Conservation (phyloP, 1,139 yeast genomes). For the Groenewaldozyma sp. region DNA sequence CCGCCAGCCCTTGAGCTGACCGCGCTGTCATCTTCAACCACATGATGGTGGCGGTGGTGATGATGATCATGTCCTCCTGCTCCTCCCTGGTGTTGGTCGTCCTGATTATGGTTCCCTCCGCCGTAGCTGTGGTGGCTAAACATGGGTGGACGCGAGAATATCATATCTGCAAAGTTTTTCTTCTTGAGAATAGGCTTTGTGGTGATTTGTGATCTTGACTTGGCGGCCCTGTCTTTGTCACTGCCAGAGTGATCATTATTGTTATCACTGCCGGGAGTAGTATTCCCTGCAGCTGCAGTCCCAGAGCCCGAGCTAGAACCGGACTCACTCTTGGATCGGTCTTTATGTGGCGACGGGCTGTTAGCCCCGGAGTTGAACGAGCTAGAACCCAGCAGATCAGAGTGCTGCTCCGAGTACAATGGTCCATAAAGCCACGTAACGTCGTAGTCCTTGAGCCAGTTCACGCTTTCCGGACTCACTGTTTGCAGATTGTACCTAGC, state of each 20-base stretch:
- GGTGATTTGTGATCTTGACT: constrained; percentile 3
- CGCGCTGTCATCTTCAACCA: constrained; percentile 7
- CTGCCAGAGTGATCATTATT: not conserved
- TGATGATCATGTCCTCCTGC: constrained; percentile 7
- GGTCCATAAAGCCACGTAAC: constrained; percentile 90
- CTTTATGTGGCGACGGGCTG: constrained; percentile 3
- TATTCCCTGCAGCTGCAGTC: not conserved
- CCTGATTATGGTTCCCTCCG: constrained; percentile 11
- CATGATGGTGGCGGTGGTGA: constrained; percentile 6
- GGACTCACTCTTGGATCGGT: not conserved
- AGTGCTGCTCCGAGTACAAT: constrained; percentile 41
- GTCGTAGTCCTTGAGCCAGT: constrained; percentile 77
- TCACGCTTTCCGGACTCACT: constrained; percentile 65
- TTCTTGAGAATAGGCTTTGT: constrained; percentile 77
- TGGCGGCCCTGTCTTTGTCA: too few relatives aligned
- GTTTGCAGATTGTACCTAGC: constrained; percentile 62
- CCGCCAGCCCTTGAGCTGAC: too few relatives aligned
- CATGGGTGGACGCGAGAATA: constrained; percentile 31
- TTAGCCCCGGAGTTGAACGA: constrained; percentile 1
- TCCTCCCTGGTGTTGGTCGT: constrained; percentile 1
- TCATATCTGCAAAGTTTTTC: constrained; percentile 68
- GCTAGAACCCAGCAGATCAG: constrained; percentile 16
- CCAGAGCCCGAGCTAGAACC: not conserved
- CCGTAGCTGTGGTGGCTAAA: constrained; percentile 11
- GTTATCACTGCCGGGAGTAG: too few relatives aligned